Conservation (phyloP, 306 rosid genomes). For the Pyrus bretschneideri region DNA sequence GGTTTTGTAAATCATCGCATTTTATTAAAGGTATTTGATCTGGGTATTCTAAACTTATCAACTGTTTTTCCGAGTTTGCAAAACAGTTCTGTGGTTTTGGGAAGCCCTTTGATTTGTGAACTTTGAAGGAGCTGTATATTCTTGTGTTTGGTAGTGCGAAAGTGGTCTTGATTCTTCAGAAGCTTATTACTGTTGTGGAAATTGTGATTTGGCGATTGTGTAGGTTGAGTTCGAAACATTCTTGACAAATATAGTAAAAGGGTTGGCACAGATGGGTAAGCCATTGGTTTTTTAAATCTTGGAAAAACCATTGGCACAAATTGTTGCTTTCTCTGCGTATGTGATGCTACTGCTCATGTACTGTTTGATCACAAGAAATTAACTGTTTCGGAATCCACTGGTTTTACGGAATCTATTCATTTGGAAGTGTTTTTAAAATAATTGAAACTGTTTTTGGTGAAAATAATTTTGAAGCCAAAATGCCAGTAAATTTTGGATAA, state of each 20-base stretch:
- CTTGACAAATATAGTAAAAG: background rate
- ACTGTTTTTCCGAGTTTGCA: background rate
- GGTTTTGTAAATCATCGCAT: no score
- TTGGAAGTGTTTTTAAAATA: no score
- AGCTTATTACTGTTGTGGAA: conserved; percentile 7
- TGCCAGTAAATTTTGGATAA: no score
- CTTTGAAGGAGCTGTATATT: conserved; percentile 6
- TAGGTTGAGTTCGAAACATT: conserved; percentile 7
- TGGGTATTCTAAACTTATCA: background rate
- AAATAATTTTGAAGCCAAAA: no score
- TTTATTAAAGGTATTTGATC: no score
- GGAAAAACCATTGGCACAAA: conserved; percentile 91
- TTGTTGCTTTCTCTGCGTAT: no score
- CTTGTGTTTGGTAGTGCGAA: conserved; percentile 18
- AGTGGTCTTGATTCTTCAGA: background rate
- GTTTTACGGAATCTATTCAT: no score
- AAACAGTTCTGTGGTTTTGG: background rate
- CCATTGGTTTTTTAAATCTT: conserved; percentile 87
- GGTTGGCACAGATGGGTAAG: conserved; percentile 52
- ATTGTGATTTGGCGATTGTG: conserved; percentile 8
- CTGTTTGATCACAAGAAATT: no score
- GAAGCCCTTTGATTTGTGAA: conserved; percentile 19
- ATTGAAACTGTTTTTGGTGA: no score
- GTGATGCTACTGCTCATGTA: no score
- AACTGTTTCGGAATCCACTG: no score